These are phyloP conservation scores for Aspergillus campestris DNA, from an alignment of 495 filamentous ascomycete genomes.

Conservation along the genomic window DNA sequence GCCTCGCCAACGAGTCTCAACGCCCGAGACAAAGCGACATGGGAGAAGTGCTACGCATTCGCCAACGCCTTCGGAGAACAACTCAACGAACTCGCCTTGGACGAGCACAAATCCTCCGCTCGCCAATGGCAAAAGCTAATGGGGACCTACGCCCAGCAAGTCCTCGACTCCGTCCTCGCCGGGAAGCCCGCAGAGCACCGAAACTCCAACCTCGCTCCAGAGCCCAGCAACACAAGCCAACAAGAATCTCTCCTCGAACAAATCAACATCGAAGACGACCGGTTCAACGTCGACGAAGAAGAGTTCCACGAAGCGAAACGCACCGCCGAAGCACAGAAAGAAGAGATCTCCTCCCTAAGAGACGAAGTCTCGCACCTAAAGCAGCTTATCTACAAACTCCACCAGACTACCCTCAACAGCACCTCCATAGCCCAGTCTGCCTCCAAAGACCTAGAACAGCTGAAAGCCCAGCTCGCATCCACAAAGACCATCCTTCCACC, in stretches of 20 bases:
- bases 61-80: conserved; percentile 19
- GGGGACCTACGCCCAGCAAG: conserved; percentile 19
- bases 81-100: conserved; percentile 14
- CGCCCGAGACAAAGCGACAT: conserved; percentile 14
- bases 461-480: conserved; percentile 7
- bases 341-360: conserved; percentile 23
- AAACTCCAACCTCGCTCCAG: background rate
- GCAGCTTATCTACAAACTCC: conserved; percentile 25
- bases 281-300: background rate
- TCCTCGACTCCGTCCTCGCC: conserved; percentile 16
- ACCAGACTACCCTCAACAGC: conserved; percentile 1
- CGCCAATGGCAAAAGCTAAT: conserved; percentile 15
- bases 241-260: background rate
- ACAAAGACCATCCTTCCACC: background rate
- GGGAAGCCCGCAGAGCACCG: conserved; percentile 1
- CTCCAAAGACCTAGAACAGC: background rate
- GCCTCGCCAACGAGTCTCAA: conserved; percentile 2
- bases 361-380: conserved; percentile 28
- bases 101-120: conserved; percentile 7
- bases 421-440: background rate
- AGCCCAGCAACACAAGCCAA: background rate
- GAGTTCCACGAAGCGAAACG: background rate
- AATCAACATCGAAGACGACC: conserved; percentile 1
- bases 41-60: conserved; percentile 33
- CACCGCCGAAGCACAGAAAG: conserved; percentile 4